Evolutionary conservation across 495 filamentous ascomycete genomes (phyloP).

Genomic region (Platismatia glauca): DNA sequence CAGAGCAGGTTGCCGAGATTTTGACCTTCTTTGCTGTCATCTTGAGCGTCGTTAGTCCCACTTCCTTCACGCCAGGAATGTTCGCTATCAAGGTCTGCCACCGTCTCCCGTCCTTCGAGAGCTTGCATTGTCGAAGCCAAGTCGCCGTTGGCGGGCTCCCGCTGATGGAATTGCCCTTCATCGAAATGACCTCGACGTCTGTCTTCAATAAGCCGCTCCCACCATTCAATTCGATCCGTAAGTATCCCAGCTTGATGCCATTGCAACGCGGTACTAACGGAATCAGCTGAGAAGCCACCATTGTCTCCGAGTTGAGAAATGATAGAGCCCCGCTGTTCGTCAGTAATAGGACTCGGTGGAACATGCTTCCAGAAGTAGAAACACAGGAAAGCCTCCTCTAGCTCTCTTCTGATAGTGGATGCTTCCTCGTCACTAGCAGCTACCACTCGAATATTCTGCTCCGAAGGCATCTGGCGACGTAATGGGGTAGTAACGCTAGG

Average conservation of each 20-base stretch:
- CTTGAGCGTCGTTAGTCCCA: constrained; percentile 5
- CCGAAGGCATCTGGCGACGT: constrained; percentile 36
- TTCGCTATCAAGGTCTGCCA: constrained; percentile 6
- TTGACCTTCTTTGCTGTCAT: constrained; percentile 47
- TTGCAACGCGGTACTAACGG: neutral
- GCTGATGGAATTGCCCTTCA: neutral
- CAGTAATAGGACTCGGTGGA: constrained; percentile 22
- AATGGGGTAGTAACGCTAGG: neutral
- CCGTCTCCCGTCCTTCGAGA: neutral
- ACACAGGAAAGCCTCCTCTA: constrained; percentile 43
- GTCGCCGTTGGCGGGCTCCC: neutral
- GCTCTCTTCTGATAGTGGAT: constrained; percentile 41
- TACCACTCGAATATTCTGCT: constrained; percentile 39
- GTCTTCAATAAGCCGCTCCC: constrained; percentile 2
- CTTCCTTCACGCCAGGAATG: constrained; percentile 5
- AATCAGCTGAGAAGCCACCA: constrained; percentile 1
- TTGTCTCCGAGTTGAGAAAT: neutral
- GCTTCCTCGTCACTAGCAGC: constrained; percentile 36
- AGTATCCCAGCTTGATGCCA: constrained; percentile 1
- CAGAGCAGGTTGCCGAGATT: constrained; percentile 66
- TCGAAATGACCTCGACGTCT: neutral
- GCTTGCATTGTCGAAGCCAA: neutral
- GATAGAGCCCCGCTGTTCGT: constrained; percentile 2
- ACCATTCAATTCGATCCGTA: neutral
- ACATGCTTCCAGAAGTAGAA: constrained; percentile 43